These are phyloP conservation scores for Kuraishia molischiana DNA, from an alignment of 805 yeast species.

Conservation along the genomic window DNA sequence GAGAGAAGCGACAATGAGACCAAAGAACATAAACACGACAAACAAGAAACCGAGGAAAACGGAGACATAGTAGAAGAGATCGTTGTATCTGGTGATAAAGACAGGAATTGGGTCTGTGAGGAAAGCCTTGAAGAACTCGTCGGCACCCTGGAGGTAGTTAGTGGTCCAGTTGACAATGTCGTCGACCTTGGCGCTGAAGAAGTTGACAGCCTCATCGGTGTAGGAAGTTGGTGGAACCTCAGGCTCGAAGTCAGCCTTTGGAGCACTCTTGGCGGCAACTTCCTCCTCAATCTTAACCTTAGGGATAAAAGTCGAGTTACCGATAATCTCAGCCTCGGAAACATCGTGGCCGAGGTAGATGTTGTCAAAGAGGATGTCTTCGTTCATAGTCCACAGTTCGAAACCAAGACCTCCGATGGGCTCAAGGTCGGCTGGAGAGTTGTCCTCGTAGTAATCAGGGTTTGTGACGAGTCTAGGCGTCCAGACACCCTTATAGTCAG, in stretches of 20 bases:
- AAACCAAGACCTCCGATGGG: conserved; percentile 77
- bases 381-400: conserved; percentile 84
- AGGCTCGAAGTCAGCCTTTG: conserved; percentile 31
- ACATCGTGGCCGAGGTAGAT: conserved; percentile 78
- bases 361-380: conserved; percentile 68
- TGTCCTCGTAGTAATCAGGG: conserved; percentile 58
- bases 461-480: conserved; percentile 53
- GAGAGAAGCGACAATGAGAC: background rate
- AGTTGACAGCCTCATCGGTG: background rate
- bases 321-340: conserved; percentile 76
- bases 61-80: conserved; percentile 37
- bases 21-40: conserved; percentile 30
- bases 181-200: conserved; percentile 5
- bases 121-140: conserved; percentile 27
- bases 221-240: conserved; percentile 29
- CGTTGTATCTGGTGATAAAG: conserved; percentile 35
- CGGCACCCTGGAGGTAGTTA: conserved; percentile 15
- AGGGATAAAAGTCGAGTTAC: conserved; percentile 61
- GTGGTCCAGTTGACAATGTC: conserved; percentile 10
- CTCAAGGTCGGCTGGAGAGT: conserved; percentile 47
- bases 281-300: conserved; percentile 43
- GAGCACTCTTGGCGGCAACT: conserved; percentile 28
- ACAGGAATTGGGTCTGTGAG: conserved; percentile 33
- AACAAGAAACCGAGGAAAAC: conserved; percentile 30
- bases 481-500: conserved; percentile 77